Evolutionary conservation across 2,329 filamentous ascomycete genomes (phyloP).

Genomic region (Trichoderma atroviride): DNA sequence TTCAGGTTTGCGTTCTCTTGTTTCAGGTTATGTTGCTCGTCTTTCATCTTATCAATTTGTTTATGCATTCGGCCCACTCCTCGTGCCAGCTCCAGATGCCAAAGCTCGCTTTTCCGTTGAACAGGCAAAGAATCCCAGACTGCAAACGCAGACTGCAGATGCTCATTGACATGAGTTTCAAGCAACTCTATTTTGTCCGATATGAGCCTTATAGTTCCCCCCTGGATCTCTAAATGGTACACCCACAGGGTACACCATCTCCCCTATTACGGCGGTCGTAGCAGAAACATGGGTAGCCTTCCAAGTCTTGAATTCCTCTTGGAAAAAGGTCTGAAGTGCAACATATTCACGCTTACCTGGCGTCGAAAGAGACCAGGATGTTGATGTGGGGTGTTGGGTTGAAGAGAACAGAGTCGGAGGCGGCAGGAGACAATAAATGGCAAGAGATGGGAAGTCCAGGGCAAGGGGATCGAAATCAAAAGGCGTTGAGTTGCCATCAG

Average conservation of each 20-base stretch:
- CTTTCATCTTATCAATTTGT: conserved; percentile 55
- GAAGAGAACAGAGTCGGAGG: conserved; percentile 82
- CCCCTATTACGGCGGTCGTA: conserved; percentile 54
- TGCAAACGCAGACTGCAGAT: conserved; percentile 74
- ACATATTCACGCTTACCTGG: conserved; percentile 75
- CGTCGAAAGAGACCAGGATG: conserved; percentile 79
- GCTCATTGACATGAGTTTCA: conserved; percentile 70
- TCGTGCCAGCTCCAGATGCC: conserved; percentile 64
- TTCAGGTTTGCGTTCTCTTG: conserved; percentile 62
- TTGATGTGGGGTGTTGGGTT: conserved; percentile 74
- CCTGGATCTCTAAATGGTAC: conserved; percentile 47
- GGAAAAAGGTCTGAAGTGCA: conserved; percentile 68
- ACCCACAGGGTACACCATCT: conserved; percentile 52
- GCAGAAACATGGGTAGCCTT: conserved; percentile 55
- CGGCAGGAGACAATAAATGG: conserved; percentile 76
- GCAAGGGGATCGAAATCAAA: conserved; percentile 84
- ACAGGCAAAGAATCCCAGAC: conserved; percentile 71
- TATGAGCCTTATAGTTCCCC: conserved; percentile 54
- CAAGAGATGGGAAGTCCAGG: conserved; percentile 83
- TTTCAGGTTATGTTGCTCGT: conserved; percentile 52
- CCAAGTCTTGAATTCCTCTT: conserved; percentile 68
- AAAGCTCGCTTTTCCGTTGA: conserved; percentile 60
- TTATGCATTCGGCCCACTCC: conserved; percentile 60
- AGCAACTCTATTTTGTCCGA: conserved; percentile 60
- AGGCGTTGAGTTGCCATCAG: conserved; percentile 58